Evolutionary conservation across 108 stramenopile species (phyloP), one percentile per base, ranked within the genome.

Genomic region (Fistulifera pelliculosa): DNA sequence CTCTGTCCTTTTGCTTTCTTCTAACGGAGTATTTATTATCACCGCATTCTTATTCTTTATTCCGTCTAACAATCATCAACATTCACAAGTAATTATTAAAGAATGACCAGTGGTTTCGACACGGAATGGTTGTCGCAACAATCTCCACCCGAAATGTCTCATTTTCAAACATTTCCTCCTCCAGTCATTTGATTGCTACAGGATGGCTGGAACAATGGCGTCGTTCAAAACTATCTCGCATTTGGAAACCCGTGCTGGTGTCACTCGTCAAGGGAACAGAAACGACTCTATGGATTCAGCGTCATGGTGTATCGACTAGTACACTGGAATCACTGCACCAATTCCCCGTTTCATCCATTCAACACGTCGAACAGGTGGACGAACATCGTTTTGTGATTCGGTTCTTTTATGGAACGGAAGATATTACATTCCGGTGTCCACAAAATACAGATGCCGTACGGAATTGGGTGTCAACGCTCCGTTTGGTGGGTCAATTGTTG

Each of bases 211-310:
- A 87, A 58, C 85, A 87, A 67, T 81, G 77, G 17, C 76, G 90
- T 13, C 81, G 83, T 22, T 79, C 76, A 4, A 92, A 81, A 75
- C 73, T 92, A 74, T 61, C 85, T 15, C 48, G 64, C n/a, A 77
- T 85, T 1, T 92, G 90, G 90, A 92, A 92, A 59, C 80, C 87
- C 21, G 80, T 92, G 1, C 47, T 92, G 48, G 85, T 81, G 3
- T 75, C 69, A 7, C 47, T 92, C 5, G 83, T 92, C n/a, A n/a
- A n/a, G n/a, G 11, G 75, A 85, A 56, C 81, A 65, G 85, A 85
- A 60, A 85, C 83, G 1, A 92, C 85, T 17, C 68, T 91, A 12
- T 91, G 90, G 90, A 87, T 91, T 70, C 85, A 92, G 73, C 70
- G 90, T 16, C 78, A 92, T 60, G 2, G 11, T 21, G 4, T 11